phyloP scores from a whole-genome alignment of 1,284 basidiomycete genomes.

The Ganoderma lingzhi region DNA sequence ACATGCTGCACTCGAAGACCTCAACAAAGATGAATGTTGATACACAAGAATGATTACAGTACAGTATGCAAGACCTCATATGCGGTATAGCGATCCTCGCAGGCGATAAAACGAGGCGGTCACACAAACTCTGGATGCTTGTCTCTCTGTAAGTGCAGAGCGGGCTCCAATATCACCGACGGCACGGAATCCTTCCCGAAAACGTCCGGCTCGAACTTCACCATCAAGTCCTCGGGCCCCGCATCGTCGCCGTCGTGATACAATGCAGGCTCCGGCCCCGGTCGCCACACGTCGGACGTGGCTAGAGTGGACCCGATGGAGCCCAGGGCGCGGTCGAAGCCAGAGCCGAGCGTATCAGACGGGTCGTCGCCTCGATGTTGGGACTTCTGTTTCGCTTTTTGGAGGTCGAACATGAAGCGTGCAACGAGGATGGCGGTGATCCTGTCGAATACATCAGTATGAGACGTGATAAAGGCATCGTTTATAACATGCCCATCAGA shows the following conservation, averaged over 20 bases:
- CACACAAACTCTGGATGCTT: too few relatives aligned
- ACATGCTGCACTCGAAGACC: too few relatives aligned
- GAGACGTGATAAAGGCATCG: not conserved
- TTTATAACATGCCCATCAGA: too few relatives aligned
- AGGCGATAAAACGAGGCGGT: too few relatives aligned
- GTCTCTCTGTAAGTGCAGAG: too few relatives aligned
- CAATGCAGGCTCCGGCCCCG: not conserved
- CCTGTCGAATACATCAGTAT: not conserved
- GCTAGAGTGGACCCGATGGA: not conserved
- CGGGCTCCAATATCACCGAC: not conserved
- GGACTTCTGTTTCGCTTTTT: not conserved
- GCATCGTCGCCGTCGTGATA: not conserved
- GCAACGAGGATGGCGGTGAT: conserved; percentile 15
- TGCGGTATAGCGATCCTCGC: too few relatives aligned
- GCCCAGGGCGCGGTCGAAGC: conserved; percentile 1
- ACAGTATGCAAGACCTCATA: not conserved
- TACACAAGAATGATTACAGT: not conserved
- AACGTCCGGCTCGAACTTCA: not conserved
- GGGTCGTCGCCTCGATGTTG: not conserved
- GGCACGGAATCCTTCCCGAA: not conserved
- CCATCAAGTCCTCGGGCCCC: not conserved
- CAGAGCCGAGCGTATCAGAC: not conserved
- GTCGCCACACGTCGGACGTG: not conserved
- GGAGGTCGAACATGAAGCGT: conserved; percentile 15
- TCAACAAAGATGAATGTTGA: too few relatives aligned